Evolutionary conservation across 202 grass and related monocot species (phyloP).

Genomic region (Panicum hallii): DNA sequence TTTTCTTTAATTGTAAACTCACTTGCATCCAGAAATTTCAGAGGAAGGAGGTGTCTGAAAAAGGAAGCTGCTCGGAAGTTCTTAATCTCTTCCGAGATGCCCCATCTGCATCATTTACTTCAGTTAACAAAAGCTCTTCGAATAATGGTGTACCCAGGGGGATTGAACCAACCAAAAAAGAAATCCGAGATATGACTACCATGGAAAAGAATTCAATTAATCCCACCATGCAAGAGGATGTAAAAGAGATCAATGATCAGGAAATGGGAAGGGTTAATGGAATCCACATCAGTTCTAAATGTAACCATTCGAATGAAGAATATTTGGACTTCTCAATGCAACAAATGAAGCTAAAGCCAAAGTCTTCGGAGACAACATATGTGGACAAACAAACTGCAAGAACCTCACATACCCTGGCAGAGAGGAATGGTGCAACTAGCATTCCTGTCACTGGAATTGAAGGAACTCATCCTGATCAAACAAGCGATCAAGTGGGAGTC

Average conservation of each 20-base stretch:
- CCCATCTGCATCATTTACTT: constrained; percentile 76
- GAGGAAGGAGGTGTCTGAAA: constrained; percentile 66
- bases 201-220: constrained; percentile 49
- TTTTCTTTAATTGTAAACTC: constrained; percentile 47
- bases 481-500: constrained; percentile 47
- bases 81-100: constrained; percentile 69
- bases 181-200: constrained; percentile 49
- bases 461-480: constrained; percentile 45
- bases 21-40: constrained; percentile 57
- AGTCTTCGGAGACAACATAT: constrained; percentile 37
- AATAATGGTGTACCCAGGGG: constrained; percentile 54
- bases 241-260: constrained; percentile 49
- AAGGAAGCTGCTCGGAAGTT: constrained; percentile 75
- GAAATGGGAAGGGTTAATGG: constrained; percentile 52
- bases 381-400: constrained; percentile 37
- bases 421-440: constrained; percentile 39
- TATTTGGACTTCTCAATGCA: constrained; percentile 46
- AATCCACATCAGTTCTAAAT: constrained; percentile 50
- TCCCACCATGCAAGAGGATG: constrained; percentile 39
- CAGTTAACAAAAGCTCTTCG: constrained; percentile 68
- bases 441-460: constrained; percentile 36
- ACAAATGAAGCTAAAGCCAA: constrained; percentile 49
- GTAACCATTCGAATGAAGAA: constrained; percentile 34
- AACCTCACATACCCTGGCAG: constrained; percentile 31
- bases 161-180: constrained; percentile 49